phyloP scores from a whole-genome alignment of 768 basidiomycete species.

The Candolleomyces eurysporus region DNA sequence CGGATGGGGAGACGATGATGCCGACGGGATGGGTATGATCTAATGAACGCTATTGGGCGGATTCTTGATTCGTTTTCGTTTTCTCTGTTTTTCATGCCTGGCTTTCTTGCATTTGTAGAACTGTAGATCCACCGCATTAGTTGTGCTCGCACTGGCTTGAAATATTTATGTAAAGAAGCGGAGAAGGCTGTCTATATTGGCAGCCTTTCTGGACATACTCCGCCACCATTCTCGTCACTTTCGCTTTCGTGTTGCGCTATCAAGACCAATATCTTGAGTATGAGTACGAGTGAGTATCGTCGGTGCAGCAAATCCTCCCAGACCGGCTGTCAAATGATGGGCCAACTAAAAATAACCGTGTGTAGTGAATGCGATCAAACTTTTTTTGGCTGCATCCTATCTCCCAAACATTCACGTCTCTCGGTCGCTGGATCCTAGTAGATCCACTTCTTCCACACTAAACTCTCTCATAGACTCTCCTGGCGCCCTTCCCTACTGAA shows the following conservation, averaged over 20 bases:
- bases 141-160: neutral
- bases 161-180: neutral
- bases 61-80: neutral
- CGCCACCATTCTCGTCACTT: neutral
- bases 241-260: neutral
- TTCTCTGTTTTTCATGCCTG: neutral
- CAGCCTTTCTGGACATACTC: neutral
- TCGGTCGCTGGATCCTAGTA: neutral
- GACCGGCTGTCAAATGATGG: too few species aligned
- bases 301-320: too few species aligned
- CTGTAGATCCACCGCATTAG: neutral
- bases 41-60: slow-evolving; percentile 15
- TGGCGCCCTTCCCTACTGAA: neutral
- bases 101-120: neutral
- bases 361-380: neutral
- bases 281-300: too few species aligned
- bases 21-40: slow-evolving; percentile 75
- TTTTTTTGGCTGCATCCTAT: neutral
- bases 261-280: too few species aligned
- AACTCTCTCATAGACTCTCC: neutral
- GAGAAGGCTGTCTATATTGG: too few species aligned
- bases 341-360: too few species aligned
- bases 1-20: slow-evolving; percentile 71
- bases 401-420: neutral
- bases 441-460: neutral